Conservation (phyloP, 768 basidiomycete genomes). For the Tubosaeta sp. region DNA sequence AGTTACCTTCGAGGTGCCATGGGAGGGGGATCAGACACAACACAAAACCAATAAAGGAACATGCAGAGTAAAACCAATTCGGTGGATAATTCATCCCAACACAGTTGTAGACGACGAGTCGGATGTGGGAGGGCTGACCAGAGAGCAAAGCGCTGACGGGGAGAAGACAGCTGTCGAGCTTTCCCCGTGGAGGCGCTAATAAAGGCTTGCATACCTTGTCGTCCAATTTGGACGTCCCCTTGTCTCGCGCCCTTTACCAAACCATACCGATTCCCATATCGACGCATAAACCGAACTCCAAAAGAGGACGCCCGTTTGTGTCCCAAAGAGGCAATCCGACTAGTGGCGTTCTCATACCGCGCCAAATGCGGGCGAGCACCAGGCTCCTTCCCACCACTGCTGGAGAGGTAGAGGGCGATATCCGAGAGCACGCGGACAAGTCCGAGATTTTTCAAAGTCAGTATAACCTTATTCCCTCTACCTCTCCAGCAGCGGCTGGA, state of each 20-base stretch:
- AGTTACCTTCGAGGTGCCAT: conserved; percentile 49
- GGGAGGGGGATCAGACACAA: conserved; percentile 56
- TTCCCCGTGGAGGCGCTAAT: conserved; percentile 11
- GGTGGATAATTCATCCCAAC: conserved; percentile 30
- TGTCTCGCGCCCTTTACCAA: conserved; percentile 10
- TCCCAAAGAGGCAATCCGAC: conserved; percentile 14
- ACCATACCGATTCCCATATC: conserved; percentile 16
- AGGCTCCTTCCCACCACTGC: too few species aligned
- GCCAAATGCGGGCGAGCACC: conserved; percentile 9
- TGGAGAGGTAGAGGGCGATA: too few species aligned
- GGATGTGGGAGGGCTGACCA: conserved; percentile 5
- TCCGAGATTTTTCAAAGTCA: too few species aligned
- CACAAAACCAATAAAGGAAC: conserved; percentile 57
- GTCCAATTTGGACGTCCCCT: conserved; percentile 28
- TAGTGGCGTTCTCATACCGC: conserved; percentile 2
- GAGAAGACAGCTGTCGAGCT: background rate
- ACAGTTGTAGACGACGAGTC: conserved; percentile 18
- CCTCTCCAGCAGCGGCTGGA: too few species aligned
- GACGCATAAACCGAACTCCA: conserved; percentile 22
- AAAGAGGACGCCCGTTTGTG: conserved; percentile 23
- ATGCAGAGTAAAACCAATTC: conserved; percentile 39
- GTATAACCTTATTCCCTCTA: too few species aligned
- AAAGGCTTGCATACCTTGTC: conserved; percentile 22
- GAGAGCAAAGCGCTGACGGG: conserved; percentile 3
- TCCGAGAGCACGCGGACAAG: too few species aligned